Base-by-base conservation (phyloP, 2,329 filamentous ascomycete species). In the Colletotrichum lupini region DNA sequence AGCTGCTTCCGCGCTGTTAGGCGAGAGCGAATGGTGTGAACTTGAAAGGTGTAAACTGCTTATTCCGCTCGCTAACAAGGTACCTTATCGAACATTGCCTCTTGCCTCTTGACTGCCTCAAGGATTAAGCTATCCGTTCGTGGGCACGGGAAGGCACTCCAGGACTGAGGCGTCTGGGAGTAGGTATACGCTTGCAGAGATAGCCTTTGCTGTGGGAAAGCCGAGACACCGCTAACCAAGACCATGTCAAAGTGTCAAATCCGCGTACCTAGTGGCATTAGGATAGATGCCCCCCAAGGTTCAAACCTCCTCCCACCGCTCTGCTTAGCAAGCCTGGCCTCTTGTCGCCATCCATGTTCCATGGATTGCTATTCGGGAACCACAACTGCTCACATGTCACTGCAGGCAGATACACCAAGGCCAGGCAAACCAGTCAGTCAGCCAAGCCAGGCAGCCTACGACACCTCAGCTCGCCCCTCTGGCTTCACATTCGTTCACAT, bases 321-420 rank as follows among this genome's bases (percentile, higher is more conserved):
- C 60, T 71, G 67, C 67, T 66, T 70, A 70, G 71, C 71, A 70
- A 61, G 30, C 62, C 32, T 35, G 55, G 26, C 12, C 22, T 22
- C n/a, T 26, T 32, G 57, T 61, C 42, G 67, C 64, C 67, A 64
- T 58, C 46, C 42, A 59, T 55, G 52, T 55, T 56, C 46, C 53
- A 32, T 55, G 52, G 26, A 35, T 46, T 42, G 59, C 55, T 26
- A 49, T 53, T 71, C 61, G 67, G 56, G 60, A 71, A 70, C 55
- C 67, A 66, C 67, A 55, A 71, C 65, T 72, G 60, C 71, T 73
- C 71, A 73, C 71, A 73, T 73, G 71, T 66, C 71, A 73, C 67
- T 16, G 30, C 60, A 55, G 56, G 28, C 59, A 70, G 66, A 65
- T 46, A 61, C 59, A 70, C 59, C 28, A 46, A 42, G 22, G 24